phyloP scores from a whole-genome alignment of 1,139 yeast species.

The Yamadazyma atmosphaerica region DNA sequence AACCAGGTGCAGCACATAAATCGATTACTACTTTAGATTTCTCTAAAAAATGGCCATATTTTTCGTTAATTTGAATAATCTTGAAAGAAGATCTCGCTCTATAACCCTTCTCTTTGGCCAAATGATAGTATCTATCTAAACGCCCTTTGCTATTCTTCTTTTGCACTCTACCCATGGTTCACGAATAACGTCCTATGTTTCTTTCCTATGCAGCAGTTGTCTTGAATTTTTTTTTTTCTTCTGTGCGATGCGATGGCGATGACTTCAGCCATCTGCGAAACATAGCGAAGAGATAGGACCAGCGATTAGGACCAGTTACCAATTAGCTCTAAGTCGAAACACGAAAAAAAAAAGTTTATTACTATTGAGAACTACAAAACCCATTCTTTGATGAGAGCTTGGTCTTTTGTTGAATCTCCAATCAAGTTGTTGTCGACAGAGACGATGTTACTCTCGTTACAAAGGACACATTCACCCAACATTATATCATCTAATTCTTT shows the following conservation, averaged over 20 bases:
- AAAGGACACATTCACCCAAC: conserved; percentile 70
- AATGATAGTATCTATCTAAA: conserved; percentile 92
- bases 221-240: conserved; percentile 7
- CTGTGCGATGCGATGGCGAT: conserved; percentile 12
- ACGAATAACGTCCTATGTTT: background rate
- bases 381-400: conserved; percentile 28
- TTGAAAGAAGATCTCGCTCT: conserved; percentile 99
- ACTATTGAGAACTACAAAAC: conserved; percentile 12
- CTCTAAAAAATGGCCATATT: conserved; percentile 92
- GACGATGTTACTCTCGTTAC: conserved; percentile 75
- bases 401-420: conserved; percentile 21
- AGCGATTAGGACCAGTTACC: no score
- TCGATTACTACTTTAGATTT: conserved; percentile 97
- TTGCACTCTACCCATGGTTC: conserved; percentile 82
- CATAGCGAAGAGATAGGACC: background rate
- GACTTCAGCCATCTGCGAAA: conserved; percentile 1
- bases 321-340: no score
- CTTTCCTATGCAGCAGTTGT: no score
- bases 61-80: conserved; percentile 91
- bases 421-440: conserved; percentile 57
- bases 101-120: conserved; percentile 97
- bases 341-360: no score
- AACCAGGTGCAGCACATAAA: conserved; percentile 99
- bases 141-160: conserved; percentile 99
- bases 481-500: conserved; percentile 61